These are phyloP conservation scores for Eurotiales sp. DNA, from an alignment of 2,329 filamentous ascomycete species.

Conservation along the genomic window DNA sequence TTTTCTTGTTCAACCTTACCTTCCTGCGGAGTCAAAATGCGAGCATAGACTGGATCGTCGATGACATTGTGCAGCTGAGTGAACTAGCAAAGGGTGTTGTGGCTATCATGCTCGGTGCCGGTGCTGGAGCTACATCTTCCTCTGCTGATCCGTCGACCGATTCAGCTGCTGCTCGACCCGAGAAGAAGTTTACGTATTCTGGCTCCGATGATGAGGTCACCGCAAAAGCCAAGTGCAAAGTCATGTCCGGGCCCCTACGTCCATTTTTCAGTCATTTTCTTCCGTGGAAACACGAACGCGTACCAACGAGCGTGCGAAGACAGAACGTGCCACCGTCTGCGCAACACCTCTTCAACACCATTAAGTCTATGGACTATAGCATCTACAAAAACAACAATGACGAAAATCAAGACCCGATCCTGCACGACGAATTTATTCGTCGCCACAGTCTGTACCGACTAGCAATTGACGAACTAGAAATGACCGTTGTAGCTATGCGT, in stretches of 20 bases:
- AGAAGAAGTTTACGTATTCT: no score
- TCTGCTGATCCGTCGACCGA: no score
- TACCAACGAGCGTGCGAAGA: background rate
- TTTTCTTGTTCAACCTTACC: constrained; percentile 8
- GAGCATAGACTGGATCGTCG: constrained; percentile 1
- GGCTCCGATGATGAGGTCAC: background rate
- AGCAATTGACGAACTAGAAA: constrained; percentile 6
- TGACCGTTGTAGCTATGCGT: background rate
- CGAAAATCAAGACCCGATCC: background rate
- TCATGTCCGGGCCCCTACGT: constrained; percentile 6
- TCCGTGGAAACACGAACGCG: constrained; percentile 5
- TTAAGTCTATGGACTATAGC: background rate
- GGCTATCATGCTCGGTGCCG: background rate
- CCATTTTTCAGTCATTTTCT: constrained; percentile 6
- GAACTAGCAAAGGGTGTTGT: constrained; percentile 10
- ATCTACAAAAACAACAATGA: background rate
- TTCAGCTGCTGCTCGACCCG: no score
- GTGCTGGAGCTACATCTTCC: background rate
- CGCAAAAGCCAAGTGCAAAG: background rate
- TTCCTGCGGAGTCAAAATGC: background rate
- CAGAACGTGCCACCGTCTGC: background rate
- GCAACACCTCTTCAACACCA: background rate
- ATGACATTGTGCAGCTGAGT: constrained; percentile 11
- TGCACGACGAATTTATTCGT: background rate
- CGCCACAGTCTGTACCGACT: background rate